Evolutionary conservation across 2,329 filamentous ascomycete species (phyloP), one percentile per base, ranked within the genome.

Genomic region (Botrytis fabae): DNA sequence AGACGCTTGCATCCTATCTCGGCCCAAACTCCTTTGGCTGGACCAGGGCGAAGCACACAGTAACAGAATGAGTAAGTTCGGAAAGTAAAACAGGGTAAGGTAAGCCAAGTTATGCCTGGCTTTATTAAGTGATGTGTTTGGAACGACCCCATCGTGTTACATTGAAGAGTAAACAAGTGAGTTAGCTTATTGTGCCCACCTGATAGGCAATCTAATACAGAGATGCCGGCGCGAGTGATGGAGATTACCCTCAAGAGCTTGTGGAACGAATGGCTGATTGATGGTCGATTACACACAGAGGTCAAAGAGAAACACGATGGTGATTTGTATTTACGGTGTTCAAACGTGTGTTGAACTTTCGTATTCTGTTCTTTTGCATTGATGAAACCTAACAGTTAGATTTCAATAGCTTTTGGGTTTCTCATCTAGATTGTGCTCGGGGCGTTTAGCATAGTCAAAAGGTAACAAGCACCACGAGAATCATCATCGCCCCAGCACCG

Each of bases 1-100:
- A 76, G 75, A 75, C 73, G 72, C 71, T 65, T 74, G 74, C 73
- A 74, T 70, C 38, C 75, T 74, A 71, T 75, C 76, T 73, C 73
- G 73, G 77, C 38, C 42, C 61, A 60, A 61, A 70, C 46, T 65
- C 38, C 60, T 73, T 64, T 42, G 18, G 38, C 25, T 70, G 28
- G 44, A 65, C 38, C 65, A 69, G 65, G 60, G 46, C 69, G 72
- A 51, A 48, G 44, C 22, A 32, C 18, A 51, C n/a, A 38, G 46
- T 54, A 54, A 66, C 64, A 35, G 51, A 54, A 35, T 57, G n/a
- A 57, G 51, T 57, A 28, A 57, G 51, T 57, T 57, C n/a, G 51
- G 51, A 28, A 57, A 54, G 51, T n/a, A 54, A 66, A 54, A 66
- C 62, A 72, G 59, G 62, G 46, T 35, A 35, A 60, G 62, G 38